Conservation (phyloP, 163 green algal species). For the Trebouxia gelatinosa region DNA sequence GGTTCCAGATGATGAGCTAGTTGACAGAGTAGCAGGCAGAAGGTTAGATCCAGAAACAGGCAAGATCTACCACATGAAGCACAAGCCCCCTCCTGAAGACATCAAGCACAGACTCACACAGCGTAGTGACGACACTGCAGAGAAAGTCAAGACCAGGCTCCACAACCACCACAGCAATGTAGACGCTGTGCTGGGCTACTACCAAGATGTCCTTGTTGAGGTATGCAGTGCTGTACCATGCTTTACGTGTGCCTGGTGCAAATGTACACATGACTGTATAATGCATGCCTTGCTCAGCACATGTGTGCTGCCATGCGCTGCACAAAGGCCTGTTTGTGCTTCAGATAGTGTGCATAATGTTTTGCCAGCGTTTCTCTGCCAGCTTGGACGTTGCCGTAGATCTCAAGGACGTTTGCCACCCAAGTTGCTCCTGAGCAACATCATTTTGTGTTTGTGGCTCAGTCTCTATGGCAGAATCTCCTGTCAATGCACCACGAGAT, state of each 20-base stretch:
- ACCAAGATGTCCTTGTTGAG: conserved; percentile 64
- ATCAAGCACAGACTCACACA: conserved; percentile 79
- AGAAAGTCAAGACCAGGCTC: conserved; percentile 80
- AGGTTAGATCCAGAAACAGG: conserved; percentile 93
- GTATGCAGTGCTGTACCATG: conserved; percentile 36
- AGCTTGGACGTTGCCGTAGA: too few relatives aligned
- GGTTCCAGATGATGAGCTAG: conserved; percentile 87
- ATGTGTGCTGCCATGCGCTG: background rate
- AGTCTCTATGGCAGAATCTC: too few relatives aligned
- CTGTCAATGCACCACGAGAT: too few relatives aligned
- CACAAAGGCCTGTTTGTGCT: background rate
- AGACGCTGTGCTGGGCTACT: conserved; percentile 75
- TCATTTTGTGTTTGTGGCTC: too few relatives aligned
- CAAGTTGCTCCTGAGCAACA: too few relatives aligned
- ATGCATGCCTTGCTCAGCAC: background rate
- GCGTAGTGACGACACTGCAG: conserved; percentile 96
- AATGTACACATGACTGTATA: background rate
- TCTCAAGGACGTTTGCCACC: too few relatives aligned
- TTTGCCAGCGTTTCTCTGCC: too few relatives aligned
- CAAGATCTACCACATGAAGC: conserved; percentile 98
- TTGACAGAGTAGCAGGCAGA: conserved; percentile 93
- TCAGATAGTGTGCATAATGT: too few relatives aligned
- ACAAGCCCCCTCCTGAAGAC: conserved; percentile 85
- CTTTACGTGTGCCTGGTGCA: too few relatives aligned
- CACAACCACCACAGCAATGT: conserved; percentile 81